Percentiles rank a stretch among this genome's conserved stretches.
These are phyloP conservation scores for Novymonas esmeraldas DNA, from an alignment of 208 protist genomes.

Conservation along the genomic window DNA sequence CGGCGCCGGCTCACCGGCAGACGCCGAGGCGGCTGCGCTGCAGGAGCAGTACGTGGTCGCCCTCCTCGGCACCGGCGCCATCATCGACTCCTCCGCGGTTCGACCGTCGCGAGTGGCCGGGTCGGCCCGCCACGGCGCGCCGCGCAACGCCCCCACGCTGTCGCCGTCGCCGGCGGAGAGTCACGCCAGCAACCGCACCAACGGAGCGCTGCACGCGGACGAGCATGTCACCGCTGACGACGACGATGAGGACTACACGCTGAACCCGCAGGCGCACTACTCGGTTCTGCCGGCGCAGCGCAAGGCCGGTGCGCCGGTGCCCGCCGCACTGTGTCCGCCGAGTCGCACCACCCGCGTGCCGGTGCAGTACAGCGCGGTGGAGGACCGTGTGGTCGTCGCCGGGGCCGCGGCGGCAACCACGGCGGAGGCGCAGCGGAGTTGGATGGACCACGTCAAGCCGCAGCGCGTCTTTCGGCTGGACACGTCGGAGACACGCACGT, in stretches of 20 bases:
- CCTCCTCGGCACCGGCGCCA: constrained; percentile 5
- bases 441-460: constrained; percentile 16
- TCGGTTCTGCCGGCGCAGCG: constrained; percentile 20
- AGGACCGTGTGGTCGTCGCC: constrained; percentile 8
- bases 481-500: constrained; percentile 41
- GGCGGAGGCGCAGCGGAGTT: constrained; percentile 4
- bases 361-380: constrained; percentile 23
- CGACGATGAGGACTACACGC: constrained; percentile 14
- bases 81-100: no score
- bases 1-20: no score
- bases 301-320: constrained; percentile 12
- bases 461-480: constrained; percentile 24
- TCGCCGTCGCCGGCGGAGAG: no score
- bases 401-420: neutral
- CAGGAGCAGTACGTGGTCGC: constrained; percentile 30
- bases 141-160: no score
- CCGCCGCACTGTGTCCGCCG: constrained; percentile 18
- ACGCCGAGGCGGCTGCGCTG: constrained; percentile 1
- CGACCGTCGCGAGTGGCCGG: no score
- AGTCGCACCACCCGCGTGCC: constrained; percentile 18
- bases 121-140: no score
- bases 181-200: neutral
- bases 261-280: constrained; percentile 20
- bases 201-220: neutral
- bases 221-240: neutral